Evolutionary conservation across 768 basidiomycete genomes (phyloP).

Genomic region (Lactifluus volemus): DNA sequence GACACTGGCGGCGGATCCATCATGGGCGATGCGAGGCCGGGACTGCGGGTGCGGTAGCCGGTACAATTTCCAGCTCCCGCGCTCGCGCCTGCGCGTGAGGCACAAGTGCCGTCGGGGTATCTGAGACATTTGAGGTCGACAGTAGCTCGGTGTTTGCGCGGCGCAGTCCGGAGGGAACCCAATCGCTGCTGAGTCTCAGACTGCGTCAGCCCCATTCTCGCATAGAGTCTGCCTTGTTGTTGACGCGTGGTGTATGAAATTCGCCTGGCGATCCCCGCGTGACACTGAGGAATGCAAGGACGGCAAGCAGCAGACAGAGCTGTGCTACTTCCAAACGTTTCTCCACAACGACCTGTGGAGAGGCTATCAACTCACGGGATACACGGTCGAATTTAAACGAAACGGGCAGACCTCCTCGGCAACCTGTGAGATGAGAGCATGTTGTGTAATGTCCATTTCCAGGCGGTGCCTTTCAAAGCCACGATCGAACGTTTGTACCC

Average conservation of each 20-base stretch:
- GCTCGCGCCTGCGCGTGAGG: background rate
- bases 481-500: conserved; percentile 51
- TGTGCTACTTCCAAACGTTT: conserved; percentile 87
- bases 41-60: conserved; percentile 10
- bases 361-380: background rate
- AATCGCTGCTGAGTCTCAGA: conserved; percentile 48
- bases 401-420: conserved; percentile 58
- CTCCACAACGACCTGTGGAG: conserved; percentile 65
- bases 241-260: conserved; percentile 12
- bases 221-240: conserved; percentile 25
- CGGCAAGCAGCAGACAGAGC: conserved; percentile 70
- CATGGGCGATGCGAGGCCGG: background rate
- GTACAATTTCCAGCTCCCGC: background rate
- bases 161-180: conserved; percentile 32
- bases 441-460: conserved; percentile 62
- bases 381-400: background rate
- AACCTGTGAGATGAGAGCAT: conserved; percentile 58
- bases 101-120: background rate
- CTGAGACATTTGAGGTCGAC: background rate
- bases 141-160: conserved; percentile 26
- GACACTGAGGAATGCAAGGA: conserved; percentile 82
- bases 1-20: background rate
- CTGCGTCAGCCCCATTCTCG: conserved; percentile 50
- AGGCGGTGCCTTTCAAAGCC: conserved; percentile 64
- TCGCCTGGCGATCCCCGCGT: conserved; percentile 60